These are phyloP conservation scores for Elymus sibiricus DNA, from an alignment of 176 grass and related monocot genomes.

Conservation along the genomic window DNA sequence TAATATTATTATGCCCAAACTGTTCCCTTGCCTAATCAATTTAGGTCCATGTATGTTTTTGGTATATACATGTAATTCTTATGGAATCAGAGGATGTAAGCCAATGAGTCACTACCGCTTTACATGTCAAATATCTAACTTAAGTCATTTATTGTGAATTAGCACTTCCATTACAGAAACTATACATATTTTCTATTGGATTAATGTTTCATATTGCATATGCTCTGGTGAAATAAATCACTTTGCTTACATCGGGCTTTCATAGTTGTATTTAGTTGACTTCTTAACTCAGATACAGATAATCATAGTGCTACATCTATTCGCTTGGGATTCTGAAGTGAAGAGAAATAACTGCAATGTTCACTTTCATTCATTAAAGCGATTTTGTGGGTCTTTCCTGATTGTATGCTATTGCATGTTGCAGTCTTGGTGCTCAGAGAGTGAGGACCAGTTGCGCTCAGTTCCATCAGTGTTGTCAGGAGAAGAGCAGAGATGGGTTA, in stretches of 20 bases:
- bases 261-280: background rate
- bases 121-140: too few relatives aligned
- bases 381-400: background rate
- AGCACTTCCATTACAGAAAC: too few relatives aligned
- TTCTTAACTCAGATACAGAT: too few relatives aligned
- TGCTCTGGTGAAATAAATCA: too few relatives aligned
- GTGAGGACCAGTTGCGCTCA: conserved; percentile 42
- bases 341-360: background rate
- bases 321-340: background rate
- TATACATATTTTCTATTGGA: too few relatives aligned
- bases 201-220: too few relatives aligned
- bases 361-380: background rate
- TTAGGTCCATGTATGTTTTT: background rate
- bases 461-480: conserved; percentile 34
- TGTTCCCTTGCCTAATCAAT: background rate
- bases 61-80: background rate
- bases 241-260: too few relatives aligned
- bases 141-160: too few relatives aligned
- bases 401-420: conserved; percentile 19
- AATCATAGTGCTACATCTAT: too few relatives aligned
- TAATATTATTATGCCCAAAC: background rate
- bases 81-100: background rate
- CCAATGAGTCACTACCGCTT: background rate
- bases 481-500: conserved; percentile 53
- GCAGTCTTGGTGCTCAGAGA: conserved; percentile 59